Evolutionary conservation across 306 rosid genomes (phyloP), one percentile per base, ranked within the genome.

Genomic region (Echinosophora koreensis): DNA sequence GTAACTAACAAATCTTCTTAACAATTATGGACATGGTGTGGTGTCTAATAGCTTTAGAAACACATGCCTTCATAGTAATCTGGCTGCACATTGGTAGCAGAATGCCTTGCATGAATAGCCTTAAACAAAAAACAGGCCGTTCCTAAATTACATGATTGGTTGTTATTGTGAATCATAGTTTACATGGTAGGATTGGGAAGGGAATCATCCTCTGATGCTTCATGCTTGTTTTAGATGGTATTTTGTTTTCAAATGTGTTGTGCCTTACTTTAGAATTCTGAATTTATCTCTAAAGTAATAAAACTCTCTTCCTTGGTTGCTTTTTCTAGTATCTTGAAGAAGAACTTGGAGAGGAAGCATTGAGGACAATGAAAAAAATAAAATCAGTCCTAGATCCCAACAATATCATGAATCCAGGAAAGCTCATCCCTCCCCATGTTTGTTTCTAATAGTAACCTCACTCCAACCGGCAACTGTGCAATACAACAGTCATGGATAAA

Each of bases 391-490:
- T 95, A 63, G 98, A 92, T 87, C 98, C 97, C 44, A 92, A 95
- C 87, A 84, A 90, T 72, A 90, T 87, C 47, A 92, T 92, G 98
- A 92, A 90, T 86, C 97, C 93, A 44, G 98, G 98, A 83, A 95
- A 95, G 87, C 92, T 92, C 79, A 90, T 95, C 76, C 97, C 97
- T 83, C 85, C 97, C 38, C 97, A 95, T 86, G 66, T 90, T 85
- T 95, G 98, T 82, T 85, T 95, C 74, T 94, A 79, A 84, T 55
- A 35, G 57, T 79, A 50, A 9, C 52, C 56, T 68, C 63, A 8
- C 77, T 55, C 62, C 79, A 50, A 56, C 42, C 58, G 16, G 76
- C 65, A 59, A 38, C 35, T 58, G 13, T 68, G 32, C 78, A 58
- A 17, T 56, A 56, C 30, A 65, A 66, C 10, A n/a, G 35, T 75